Evolutionary conservation across 805 yeast genomes (phyloP), one percentile per base, ranked within the genome.

Genomic region (Wickerhamiella slavikovae): DNA sequence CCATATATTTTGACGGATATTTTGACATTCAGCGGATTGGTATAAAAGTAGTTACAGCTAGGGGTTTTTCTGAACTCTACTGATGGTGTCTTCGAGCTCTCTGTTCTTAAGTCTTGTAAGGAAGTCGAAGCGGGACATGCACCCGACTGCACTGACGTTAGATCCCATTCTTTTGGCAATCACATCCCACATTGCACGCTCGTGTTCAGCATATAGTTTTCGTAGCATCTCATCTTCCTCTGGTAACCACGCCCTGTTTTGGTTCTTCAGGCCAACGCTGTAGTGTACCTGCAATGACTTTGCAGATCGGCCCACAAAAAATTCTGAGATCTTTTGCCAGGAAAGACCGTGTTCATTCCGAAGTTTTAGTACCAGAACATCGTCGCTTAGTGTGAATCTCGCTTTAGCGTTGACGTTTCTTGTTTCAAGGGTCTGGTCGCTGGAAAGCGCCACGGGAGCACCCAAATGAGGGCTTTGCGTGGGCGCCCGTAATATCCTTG

Each of bases 291-390:
- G 89, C 36, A 85, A 72, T 1, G 85, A 82, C 41, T 76, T 78
- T 14, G 85, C 77, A 2, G 89, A 74, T 43, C 92, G 57, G 44
- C 71, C 71, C 18, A 66, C 60, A 47, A 77, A 75, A 42, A 71
- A 73, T 25, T 69, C 60, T 2, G 83, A 69, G 25, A 77, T 76
- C 38, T 75, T 80, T 45, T 75, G 65, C 92, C 92, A 77, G 0
- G 89, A 82, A 40, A 75, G 55, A 43, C 71, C 71, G 44, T 69
- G 73, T 28, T 66, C 66, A 45, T 75, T 85, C 45, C 77, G 76
- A 41, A 77, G 57, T 25, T 36, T 33, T 15, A 46, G 34, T 12
- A 47, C 35, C 15, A 38, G 35, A 10, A 30, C 35, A 32, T 47
- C 52, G 21, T 47, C 52, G 18, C 38, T 45, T 12, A 35, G 29